These are phyloP conservation scores for Leucocoprinus sp. DNA, from an alignment of 768 basidiomycete species.

Conservation along the genomic window DNA sequence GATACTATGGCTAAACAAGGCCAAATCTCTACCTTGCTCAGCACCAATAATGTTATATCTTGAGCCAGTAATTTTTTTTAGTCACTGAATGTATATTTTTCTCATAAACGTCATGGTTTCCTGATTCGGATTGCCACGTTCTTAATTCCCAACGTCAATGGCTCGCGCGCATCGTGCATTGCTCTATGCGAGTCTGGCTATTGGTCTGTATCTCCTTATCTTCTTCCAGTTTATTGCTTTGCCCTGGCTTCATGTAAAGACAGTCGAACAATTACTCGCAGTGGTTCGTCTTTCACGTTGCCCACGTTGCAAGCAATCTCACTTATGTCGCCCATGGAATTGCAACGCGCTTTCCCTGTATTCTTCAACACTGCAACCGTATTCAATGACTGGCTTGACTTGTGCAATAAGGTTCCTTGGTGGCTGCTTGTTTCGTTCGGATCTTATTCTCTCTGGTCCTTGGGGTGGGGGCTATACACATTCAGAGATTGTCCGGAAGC, in stretches of 20 bases:
- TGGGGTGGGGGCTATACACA: conserved; percentile 67
- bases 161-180: conserved; percentile 53
- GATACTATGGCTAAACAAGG: conserved; percentile 24
- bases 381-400: too few relatives aligned
- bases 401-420: conserved; percentile 85
- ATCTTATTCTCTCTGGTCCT: conserved; percentile 68
- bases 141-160: conserved; percentile 30
- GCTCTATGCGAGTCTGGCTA: conserved; percentile 31
- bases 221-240: conserved; percentile 47
- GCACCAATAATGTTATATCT: too few relatives aligned
- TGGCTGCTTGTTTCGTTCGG: conserved; percentile 77
- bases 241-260: conserved; percentile 41
- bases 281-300: conserved; percentile 37
- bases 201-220: conserved; percentile 46
- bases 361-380: too few relatives aligned
- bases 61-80: background rate
- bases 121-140: conserved; percentile 8
- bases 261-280: conserved; percentile 45
- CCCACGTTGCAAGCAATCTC: background rate
- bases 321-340: background rate
- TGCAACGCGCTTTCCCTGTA: background rate
- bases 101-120: background rate
- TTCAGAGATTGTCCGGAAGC: conserved; percentile 78
- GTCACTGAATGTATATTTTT: background rate
- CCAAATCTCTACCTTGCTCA: conserved; percentile 21